A percentile compares a stretch with the other conserved stretches of the same genome.
Conservation (phyloP, 305 asterid species). For the Ilex paraguariensis region DNA sequence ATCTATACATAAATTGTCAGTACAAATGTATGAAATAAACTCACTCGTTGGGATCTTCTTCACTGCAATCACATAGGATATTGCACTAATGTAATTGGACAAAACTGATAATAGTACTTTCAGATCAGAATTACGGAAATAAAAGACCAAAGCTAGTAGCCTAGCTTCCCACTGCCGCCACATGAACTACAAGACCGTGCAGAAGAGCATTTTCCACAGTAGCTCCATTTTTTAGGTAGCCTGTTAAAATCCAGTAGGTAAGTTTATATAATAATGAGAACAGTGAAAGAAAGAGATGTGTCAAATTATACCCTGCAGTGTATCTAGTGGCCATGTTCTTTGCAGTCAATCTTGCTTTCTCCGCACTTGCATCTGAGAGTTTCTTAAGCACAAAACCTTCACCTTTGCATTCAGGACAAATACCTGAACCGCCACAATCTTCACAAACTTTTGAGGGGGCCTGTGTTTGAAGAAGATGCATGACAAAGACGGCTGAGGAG, state of each 20-base stretch:
- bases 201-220: constrained; percentile 88
- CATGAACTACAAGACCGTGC: constrained; percentile 68
- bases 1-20: too few species aligned
- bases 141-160: constrained; percentile 15
- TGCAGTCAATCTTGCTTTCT: constrained; percentile 63
- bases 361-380: constrained; percentile 57
- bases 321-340: constrained; percentile 68
- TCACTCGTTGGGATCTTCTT: too few species aligned
- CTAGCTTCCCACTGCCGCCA: constrained; percentile 71
- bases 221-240: constrained; percentile 98
- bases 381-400: constrained; percentile 77
- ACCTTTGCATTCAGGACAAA: constrained; percentile 78
- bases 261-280: neutral
- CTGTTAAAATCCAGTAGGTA: constrained; percentile 31
- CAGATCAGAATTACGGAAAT: too few species aligned
- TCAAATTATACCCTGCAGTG: constrained; percentile 74
- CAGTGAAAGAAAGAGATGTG: neutral
- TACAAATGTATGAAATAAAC: too few species aligned
- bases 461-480: constrained; percentile 29
- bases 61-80: neutral
- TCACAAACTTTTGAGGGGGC: constrained; percentile 42
- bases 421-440: constrained; percentile 72
- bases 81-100: too few species aligned
- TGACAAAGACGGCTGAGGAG: constrained; percentile 3
- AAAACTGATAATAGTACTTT: too few species aligned